phyloP scores from a whole-genome alignment of 2,329 filamentous ascomycete species.

The Passalora sequoiae region DNA sequence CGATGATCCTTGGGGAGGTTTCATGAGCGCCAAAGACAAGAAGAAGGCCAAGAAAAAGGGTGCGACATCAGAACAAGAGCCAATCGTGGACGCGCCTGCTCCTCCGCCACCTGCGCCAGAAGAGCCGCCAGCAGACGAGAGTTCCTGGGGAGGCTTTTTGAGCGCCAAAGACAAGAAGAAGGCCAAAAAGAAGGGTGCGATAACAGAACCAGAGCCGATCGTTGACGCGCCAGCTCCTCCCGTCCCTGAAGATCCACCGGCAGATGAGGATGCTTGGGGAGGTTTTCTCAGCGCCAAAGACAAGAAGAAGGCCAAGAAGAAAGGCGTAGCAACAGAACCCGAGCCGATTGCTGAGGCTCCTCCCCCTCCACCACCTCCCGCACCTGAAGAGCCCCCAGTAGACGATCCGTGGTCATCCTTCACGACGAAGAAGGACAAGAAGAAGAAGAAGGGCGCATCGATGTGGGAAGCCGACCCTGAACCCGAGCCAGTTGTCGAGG shows the following conservation, averaged over 20 bases:
- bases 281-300: conserved; percentile 28
- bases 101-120: conserved; percentile 24
- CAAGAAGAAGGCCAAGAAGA: conserved; percentile 33
- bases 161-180: conserved; percentile 33
- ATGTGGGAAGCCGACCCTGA: conserved; percentile 27
- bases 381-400: conserved; percentile 20
- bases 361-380: conserved; percentile 23
- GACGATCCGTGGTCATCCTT: conserved; percentile 34
- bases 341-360: conserved; percentile 24
- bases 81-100: conserved; percentile 20
- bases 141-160: conserved; percentile 27
- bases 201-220: conserved; percentile 23
- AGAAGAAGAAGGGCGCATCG: conserved; percentile 37
- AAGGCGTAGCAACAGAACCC: conserved; percentile 21
- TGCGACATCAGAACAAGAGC: conserved; percentile 22
- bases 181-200: conserved; percentile 26
- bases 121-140: conserved; percentile 21
- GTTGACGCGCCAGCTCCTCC: conserved; percentile 21
- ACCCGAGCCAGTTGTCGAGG: conserved; percentile 31
- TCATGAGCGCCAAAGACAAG: conserved; percentile 30
- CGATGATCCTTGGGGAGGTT: conserved; percentile 26
- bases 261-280: conserved; percentile 25
- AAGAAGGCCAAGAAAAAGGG: conserved; percentile 32
- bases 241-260: conserved; percentile 19
- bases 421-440: conserved; percentile 39